These are phyloP conservation scores for Bipolaris bicolor DNA, from an alignment of 2,329 filamentous ascomycete species.

Conservation along the genomic window DNA sequence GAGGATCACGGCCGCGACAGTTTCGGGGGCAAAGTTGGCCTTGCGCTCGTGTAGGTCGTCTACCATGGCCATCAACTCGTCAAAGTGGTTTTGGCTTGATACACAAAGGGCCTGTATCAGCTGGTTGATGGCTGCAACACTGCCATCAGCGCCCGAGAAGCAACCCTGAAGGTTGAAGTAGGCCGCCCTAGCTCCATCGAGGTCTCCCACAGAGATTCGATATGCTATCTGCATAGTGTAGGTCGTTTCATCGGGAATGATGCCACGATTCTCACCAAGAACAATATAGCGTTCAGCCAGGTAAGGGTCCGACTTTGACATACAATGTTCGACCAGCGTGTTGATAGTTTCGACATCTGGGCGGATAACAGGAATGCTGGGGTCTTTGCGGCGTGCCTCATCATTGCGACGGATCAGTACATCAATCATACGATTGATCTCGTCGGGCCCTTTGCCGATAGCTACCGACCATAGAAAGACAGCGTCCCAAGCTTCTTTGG, in stretches of 20 bases:
- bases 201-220: slow-evolving; percentile 72
- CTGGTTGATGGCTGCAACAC: slow-evolving; percentile 69
- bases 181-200: slow-evolving; percentile 70
- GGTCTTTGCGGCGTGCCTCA: slow-evolving; percentile 50
- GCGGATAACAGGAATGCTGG: slow-evolving; percentile 38
- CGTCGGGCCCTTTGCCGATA: slow-evolving; percentile 72
- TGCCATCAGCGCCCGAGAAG: slow-evolving; percentile 63
- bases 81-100: slow-evolving; percentile 66
- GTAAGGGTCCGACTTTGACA: slow-evolving; percentile 71
- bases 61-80: slow-evolving; percentile 74
- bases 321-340: slow-evolving; percentile 72
- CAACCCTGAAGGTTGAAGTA: slow-evolving; percentile 67
- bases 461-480: slow-evolving; percentile 78
- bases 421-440: slow-evolving; percentile 74
- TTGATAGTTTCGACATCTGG: slow-evolving; percentile 79
- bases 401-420: slow-evolving; percentile 64
- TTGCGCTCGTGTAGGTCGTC: slow-evolving; percentile 73
- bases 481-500: slow-evolving; percentile 70
- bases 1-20: slow-evolving; percentile 74
- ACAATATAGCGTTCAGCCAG: slow-evolving; percentile 75
- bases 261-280: slow-evolving; percentile 68
- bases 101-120: slow-evolving; percentile 73
- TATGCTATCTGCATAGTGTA: slow-evolving; percentile 78
- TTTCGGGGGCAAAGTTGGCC: slow-evolving; percentile 73
- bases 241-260: slow-evolving; percentile 72